These are phyloP conservation scores for Fusarium haematococcum DNA, from an alignment of 2,329 filamentous ascomycete genomes.

Conservation along the genomic window DNA sequence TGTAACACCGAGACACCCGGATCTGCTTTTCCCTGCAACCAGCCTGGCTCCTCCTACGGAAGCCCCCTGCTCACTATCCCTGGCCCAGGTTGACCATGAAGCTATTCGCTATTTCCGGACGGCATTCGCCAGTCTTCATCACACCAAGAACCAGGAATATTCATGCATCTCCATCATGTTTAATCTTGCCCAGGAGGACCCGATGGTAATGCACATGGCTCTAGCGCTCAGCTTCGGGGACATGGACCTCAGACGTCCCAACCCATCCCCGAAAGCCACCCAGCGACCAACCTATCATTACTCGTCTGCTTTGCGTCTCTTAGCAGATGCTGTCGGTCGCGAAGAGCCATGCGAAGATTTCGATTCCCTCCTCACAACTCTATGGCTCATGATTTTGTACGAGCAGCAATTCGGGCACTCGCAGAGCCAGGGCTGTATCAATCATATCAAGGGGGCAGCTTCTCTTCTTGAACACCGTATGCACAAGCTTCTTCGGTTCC, in stretches of 20 bases:
- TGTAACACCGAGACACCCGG: background rate
- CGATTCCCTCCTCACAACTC: conserved; percentile 45
- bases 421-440: conserved; percentile 42
- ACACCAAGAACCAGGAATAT: background rate
- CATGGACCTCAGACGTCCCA: background rate
- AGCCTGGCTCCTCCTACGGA: background rate
- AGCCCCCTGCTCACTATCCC: background rate
- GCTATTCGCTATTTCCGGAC: background rate
- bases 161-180: background rate
- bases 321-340: conserved; percentile 43
- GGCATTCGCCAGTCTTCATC: background rate
- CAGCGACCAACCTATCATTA: conserved; percentile 40
- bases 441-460: conserved; percentile 49
- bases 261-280: background rate
- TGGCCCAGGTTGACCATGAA: background rate
- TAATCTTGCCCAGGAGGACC: background rate
- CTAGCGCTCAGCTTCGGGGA: background rate
- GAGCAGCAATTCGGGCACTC: conserved; percentile 52
- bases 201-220: background rate
- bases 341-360: conserved; percentile 38
- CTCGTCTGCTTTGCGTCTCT: conserved; percentile 43
- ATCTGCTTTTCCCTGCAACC: background rate
- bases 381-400: conserved; percentile 52
- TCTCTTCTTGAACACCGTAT: conserved; percentile 45
- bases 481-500: conserved; percentile 1